A percentile compares a stretch with the other conserved stretches of the same genome.
Evolutionary conservation across 345 rosid genomes (phyloP).

Genomic region (Aquilaria sinensis): DNA sequence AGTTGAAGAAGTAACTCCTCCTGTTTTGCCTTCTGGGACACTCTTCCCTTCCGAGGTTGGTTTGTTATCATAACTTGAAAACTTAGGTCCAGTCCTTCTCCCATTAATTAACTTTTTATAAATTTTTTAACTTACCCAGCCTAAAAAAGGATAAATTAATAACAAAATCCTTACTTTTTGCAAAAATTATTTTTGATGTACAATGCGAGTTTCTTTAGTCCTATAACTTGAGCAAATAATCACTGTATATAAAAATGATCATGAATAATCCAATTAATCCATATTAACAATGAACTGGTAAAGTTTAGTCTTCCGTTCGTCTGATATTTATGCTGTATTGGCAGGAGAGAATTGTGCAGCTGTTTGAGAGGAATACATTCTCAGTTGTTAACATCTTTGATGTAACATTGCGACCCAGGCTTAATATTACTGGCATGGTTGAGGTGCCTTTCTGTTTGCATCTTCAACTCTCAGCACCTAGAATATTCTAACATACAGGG

Average conservation of each 20-base stretch:
- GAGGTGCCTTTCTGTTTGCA: slow-evolving; percentile 46
- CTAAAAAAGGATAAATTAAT: no score
- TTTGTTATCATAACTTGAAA: slow-evolving; percentile 3
- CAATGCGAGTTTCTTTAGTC: no score
- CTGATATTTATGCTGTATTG: slow-evolving; percentile 10
- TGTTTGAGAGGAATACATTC: slow-evolving; percentile 82
- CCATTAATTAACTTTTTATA: not conserved
- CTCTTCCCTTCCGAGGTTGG: slow-evolving; percentile 88
- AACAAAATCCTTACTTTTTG: no score
- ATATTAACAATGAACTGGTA: no score
- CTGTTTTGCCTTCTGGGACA: slow-evolving; percentile 62
- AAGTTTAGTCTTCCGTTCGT: not conserved
- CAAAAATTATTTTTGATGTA: no score
- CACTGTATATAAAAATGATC: no score
- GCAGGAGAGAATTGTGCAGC: slow-evolving; percentile 80
- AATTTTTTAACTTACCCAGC: not conserved
- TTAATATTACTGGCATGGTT: slow-evolving; percentile 79
- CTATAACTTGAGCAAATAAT: no score
- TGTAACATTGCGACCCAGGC: slow-evolving; percentile 86
- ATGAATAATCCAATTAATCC: no score
- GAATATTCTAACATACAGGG: not conserved
- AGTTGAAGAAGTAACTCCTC: slow-evolving; percentile 79
- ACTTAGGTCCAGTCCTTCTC: not conserved
- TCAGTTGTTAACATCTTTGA: slow-evolving; percentile 94
- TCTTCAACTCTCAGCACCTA: not conserved